Percentiles rank a stretch among this genome's conserved stretches.
phyloP scores from a whole-genome alignment of 768 basidiomycete genomes.

The Flagelloscypha sp. region DNA sequence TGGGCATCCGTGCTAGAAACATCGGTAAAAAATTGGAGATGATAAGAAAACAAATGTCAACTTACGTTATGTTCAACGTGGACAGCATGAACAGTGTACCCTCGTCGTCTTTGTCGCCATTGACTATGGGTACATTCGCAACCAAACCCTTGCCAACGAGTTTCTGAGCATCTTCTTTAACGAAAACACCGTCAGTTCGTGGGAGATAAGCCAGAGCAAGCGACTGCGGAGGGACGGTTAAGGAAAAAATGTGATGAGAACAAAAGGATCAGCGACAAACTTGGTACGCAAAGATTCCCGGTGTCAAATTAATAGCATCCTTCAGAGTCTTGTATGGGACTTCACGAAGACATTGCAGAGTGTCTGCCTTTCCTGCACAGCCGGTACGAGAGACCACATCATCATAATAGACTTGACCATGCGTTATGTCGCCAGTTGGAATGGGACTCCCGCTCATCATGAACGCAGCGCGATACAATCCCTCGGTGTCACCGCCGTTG shows the following conservation, averaged over 20 bases:
- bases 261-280: too few species aligned
- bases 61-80: conserved; percentile 41
- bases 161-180: conserved; percentile 33
- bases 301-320: conserved; percentile 21
- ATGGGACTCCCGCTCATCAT: conserved; percentile 37
- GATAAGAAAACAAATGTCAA: neutral
- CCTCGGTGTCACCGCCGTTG: conserved; percentile 28
- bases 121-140: conserved; percentile 42
- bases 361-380: conserved; percentile 26
- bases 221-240: conserved; percentile 24
- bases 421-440: conserved; percentile 20
- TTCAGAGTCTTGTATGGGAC: conserved; percentile 23
- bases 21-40: neutral
- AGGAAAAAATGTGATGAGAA: too few species aligned
- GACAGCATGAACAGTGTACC: conserved; percentile 44
- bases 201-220: conserved; percentile 38
- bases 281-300: conserved; percentile 19
- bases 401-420: conserved; percentile 33
- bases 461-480: conserved; percentile 34
- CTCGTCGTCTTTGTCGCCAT: conserved; percentile 51
- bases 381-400: conserved; percentile 27
- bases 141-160: conserved; percentile 36
- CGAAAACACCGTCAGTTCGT: conserved; percentile 42
- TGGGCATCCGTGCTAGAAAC: conserved; percentile 12
- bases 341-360: conserved; percentile 33